Conservation (phyloP, 1,284 basidiomycete genomes). For the Tausonia pullulans region DNA sequence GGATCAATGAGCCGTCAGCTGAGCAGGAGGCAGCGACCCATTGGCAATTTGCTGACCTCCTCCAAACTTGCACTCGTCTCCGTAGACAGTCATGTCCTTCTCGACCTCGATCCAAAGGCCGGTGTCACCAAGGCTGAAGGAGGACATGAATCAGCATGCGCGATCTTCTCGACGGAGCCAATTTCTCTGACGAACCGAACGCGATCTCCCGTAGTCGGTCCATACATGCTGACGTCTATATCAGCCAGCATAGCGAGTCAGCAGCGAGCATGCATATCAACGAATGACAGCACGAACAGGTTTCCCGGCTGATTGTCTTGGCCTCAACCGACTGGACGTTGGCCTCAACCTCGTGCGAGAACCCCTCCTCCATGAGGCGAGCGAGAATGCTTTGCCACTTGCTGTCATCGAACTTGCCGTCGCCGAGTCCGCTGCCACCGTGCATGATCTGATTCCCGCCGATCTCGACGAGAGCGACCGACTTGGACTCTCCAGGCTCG, state of each 20-base stretch:
- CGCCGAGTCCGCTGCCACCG: slow-evolving; percentile 69
- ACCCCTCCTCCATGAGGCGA: slow-evolving; percentile 18
- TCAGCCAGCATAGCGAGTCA: background rate
- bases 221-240: slow-evolving; percentile 71
- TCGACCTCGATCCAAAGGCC: slow-evolving; percentile 89
- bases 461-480: slow-evolving; percentile 69
- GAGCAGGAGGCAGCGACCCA: background rate
- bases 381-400: slow-evolving; percentile 40
- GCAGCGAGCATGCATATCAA: background rate
- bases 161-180: background rate
- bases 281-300: slow-evolving; percentile 20
- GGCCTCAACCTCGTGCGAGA: slow-evolving; percentile 48
- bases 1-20: background rate
- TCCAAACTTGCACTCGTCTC: slow-evolving; percentile 97
- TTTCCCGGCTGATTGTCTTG: slow-evolving; percentile 48
- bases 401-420: slow-evolving; percentile 42
- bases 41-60: slow-evolving; percentile 49
- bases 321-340: slow-evolving; percentile 42
- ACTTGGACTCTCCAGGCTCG: slow-evolving; percentile 83
- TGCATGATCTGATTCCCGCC: slow-evolving; percentile 59
- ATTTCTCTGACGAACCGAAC: slow-evolving; percentile 40
- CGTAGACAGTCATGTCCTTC: slow-evolving; percentile 53
- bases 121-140: slow-evolving; percentile 63
- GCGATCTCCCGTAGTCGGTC: slow-evolving; percentile 83
- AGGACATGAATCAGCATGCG: background rate